Base-by-base conservation (phyloP, 371 early-diverging fungal species). In the Mortierella sp. region DNA sequence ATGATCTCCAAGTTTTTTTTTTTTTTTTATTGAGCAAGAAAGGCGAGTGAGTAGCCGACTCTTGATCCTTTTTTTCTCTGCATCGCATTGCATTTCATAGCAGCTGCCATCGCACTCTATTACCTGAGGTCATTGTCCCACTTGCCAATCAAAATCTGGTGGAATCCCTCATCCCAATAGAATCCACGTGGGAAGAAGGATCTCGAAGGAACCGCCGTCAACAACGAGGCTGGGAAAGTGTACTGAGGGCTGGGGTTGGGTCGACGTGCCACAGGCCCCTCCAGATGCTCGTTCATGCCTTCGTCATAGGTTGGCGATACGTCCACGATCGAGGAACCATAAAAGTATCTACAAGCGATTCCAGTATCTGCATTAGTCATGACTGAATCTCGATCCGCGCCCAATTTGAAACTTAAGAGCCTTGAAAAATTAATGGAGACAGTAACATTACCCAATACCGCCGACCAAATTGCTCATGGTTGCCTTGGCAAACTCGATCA, bases 171-270 rank as follows among this genome's bases (percentile, higher is more conserved):
- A 75, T 98, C 98, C 95, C 98, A 98, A 46, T 95, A 87, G 67
- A 98, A 98, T 9, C 98, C 98, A 23, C 98, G 88, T 28, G 98
- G 98, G 77, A 97, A 98, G 82, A 97, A 97, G 3, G 97, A 91
- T 37, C 98, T 89, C 15, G 94, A 94, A 0, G 98, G 98, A 0
- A 95, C 93, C 0, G 94, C 94, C 2, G 94, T 87, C 74, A 97
- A 96, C 26, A 98, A 76, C 9, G 87, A 74, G 19, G 86, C 83
- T 0, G 96, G 94, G 14, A 75, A 72, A 19, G 94, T 91, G 18
- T 85, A 68, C 63, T 87, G 71, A 6, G 94, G 91, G 48, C 72
- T 71, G 56, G 83, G 81, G 56, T 72, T 60, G 7, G 76, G 75
- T 1, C 75, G 80, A 46, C 68, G 79, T 5, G 77, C 77, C 43